Evolutionary conservation across 305 asterid species (phyloP), one percentile per base, ranked within the genome.

Genomic region (Rubia peregrina): DNA sequence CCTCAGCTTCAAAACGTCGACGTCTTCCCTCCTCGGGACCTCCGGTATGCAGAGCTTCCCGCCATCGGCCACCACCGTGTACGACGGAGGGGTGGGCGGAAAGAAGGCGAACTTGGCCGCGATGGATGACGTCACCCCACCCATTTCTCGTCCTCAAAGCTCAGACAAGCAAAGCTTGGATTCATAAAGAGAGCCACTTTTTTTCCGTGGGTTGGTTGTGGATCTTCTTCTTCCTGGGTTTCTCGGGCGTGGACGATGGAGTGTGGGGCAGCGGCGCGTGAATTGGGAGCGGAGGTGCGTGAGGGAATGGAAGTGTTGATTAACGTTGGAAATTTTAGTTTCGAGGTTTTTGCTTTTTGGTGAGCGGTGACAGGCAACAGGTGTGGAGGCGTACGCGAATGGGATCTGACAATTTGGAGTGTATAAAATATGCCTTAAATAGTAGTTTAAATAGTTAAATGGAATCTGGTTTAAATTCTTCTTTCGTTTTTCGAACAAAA

Each of bases 91-190:
- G 61, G 24, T 88, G 13, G 98, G 97, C 63, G 97, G 98, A 76
- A 91, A 94, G 75, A 94, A 94, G 38, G 98, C 98, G 75, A 94
- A 91, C 85, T 94, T 94, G 68, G 98, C 96, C 43, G 97, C 97
- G 81, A 93, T 91, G 71, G 97, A 91, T 72, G 96, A 90, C 79
- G 96, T 88, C 82, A 93, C 97, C 74, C 96, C 96, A 70, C 98
- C 98, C 98, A 90, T 90, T 49, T 59, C 1, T 33, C 26, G 44
- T 38, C 42, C 30, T 77, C 59, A 55, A 11, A 46, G 14, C 78
- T 69, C 69, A 77, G 48, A 43, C 44, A 67, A 41, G 67, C 43
- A 40, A 63, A 60, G 57, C 63, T 76, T 64, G 73, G 69, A 76
- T 79, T 84, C 87, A 85, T 85, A 83, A 81, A 83, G 63, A 78